A percentile compares a stretch with the other conserved stretches of the same genome.
phyloP scores from a whole-genome alignment of 169 alveolate genomes.

The Plasmodium coatneyi region DNA sequence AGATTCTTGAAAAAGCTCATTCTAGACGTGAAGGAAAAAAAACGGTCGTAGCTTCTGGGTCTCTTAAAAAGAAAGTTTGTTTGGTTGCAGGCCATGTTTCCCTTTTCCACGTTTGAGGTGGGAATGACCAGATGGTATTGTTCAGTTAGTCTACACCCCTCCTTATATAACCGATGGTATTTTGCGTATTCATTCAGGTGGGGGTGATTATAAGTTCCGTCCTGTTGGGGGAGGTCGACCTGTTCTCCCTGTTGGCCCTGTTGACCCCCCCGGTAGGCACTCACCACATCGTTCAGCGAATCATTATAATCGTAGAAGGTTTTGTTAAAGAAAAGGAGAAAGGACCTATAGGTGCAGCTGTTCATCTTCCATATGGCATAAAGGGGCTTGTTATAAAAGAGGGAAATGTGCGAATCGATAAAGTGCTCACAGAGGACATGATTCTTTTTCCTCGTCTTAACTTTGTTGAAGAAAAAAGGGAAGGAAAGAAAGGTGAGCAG shows the following conservation, averaged over 20 bases:
- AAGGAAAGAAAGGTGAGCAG: conserved; percentile 48
- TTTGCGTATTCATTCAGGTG: conserved; percentile 16
- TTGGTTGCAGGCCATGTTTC: conserved; percentile 15
- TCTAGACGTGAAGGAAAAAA: conserved; percentile 20
- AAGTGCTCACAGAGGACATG: conserved; percentile 47
- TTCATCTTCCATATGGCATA: conserved; percentile 40
- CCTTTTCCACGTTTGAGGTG: conserved; percentile 13
- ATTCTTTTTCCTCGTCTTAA: not conserved
- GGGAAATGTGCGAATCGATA: conserved; percentile 52
- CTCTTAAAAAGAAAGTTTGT: conserved; percentile 39
- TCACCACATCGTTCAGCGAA: conserved; percentile 7
- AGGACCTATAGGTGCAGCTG: conserved; percentile 46
- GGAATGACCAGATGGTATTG: conserved; percentile 5
- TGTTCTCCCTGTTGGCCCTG: not conserved
- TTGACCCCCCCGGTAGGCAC: not conserved
- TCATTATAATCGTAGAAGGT: conserved; percentile 24
- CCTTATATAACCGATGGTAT: conserved; percentile 19
- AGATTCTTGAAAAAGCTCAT: conserved; percentile 36
- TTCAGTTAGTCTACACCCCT: conserved; percentile 36
- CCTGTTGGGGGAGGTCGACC: not conserved
- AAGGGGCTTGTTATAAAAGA: conserved; percentile 4
- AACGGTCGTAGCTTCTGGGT: conserved; percentile 28
- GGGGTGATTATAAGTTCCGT: not conserved
- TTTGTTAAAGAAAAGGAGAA: conserved; percentile 29
- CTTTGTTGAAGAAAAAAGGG: conserved; percentile 49